Evolutionary conservation across 2,329 filamentous ascomycete species (phyloP), one percentile per base, ranked within the genome.

Genomic region (Grosmannia penicillata): DNA sequence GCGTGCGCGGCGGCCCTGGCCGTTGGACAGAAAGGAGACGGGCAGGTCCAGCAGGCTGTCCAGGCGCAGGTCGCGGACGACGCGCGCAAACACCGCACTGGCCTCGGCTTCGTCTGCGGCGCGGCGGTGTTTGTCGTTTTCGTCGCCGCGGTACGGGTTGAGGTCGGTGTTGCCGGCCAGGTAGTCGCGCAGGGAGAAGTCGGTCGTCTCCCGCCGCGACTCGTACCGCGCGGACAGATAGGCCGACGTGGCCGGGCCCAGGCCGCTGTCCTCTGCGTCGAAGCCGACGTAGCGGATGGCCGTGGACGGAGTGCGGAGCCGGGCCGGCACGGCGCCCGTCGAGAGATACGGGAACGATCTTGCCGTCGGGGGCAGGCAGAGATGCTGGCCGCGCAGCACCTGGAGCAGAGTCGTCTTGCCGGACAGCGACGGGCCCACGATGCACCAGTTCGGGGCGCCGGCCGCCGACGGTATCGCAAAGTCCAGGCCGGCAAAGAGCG

Each of bases 261-360:
- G 60, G 4, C 44, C 26, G 0, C 53, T 50, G 13, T 72, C 60
- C 48, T 87, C 82, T 3, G 75, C 76, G 51, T 85, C 82, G 52
- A 96, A 96, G 0, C 91, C 89, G 9, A 96, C 86, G 63, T 94
- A 89, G 48, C 79, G 78, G 41, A 98, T 80, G 0, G 85, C 85
- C 46, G 68, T 67, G 11, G 65, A 65, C 0, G 81, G 74, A 37
- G 64, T 70, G 32, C 72, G 68, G 34, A 82, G 56, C 3, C 65
- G 60, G 18, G 60, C 48, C 3, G 70, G 61, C 7, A 84, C 68
- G 6, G 69, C 65, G 34, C 72, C 67, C 3, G 70, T 73, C 13
- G 78, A 70, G 3, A 96, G 69, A 53, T 81, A 82, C 0, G 91
- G 91, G 53, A 78, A 95, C 7, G 76, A 75, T 33, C 87, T 72